Conservation (phyloP, 805 yeast species). For the Ogataea philodendri region DNA sequence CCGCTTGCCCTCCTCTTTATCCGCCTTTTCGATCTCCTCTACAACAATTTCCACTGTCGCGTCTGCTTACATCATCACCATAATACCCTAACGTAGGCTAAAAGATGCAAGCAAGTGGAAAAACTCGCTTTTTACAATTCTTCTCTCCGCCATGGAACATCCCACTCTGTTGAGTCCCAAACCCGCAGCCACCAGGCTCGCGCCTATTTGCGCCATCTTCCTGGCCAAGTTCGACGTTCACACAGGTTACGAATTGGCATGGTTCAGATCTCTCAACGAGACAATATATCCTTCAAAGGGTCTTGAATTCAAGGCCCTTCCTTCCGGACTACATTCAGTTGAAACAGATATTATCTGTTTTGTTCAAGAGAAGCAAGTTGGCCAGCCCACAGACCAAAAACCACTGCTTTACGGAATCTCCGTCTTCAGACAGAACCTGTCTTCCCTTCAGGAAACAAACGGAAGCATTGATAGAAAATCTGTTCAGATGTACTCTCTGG, state of each 20-base stretch:
- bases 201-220: conserved; percentile 43
- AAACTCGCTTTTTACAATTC: background rate
- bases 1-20: too few species aligned
- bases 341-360: conserved; percentile 54
- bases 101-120: too few species aligned
- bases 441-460: conserved; percentile 15
- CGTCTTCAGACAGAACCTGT: conserved; percentile 45
- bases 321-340: conserved; percentile 63
- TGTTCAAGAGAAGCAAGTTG: conserved; percentile 32
- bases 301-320: conserved; percentile 63
- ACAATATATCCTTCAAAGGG: conserved; percentile 35
- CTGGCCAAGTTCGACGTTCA: conserved; percentile 52
- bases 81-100: conserved; percentile 9
- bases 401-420: conserved; percentile 47
- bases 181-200: conserved; percentile 7
- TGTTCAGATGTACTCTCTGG: conserved; percentile 64
- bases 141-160: conserved; percentile 1
- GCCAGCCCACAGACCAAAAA: conserved; percentile 14
- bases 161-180: conserved; percentile 1
- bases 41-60: conserved; percentile 2
- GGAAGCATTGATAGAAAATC: conserved; percentile 38
- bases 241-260: conserved; percentile 47
- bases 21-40: too few species aligned
- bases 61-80: conserved; percentile 7
- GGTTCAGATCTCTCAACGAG: conserved; percentile 38